Conservation (phyloP, 1,139 yeast genomes). For the Yamadazyma spencermartinsiae region DNA sequence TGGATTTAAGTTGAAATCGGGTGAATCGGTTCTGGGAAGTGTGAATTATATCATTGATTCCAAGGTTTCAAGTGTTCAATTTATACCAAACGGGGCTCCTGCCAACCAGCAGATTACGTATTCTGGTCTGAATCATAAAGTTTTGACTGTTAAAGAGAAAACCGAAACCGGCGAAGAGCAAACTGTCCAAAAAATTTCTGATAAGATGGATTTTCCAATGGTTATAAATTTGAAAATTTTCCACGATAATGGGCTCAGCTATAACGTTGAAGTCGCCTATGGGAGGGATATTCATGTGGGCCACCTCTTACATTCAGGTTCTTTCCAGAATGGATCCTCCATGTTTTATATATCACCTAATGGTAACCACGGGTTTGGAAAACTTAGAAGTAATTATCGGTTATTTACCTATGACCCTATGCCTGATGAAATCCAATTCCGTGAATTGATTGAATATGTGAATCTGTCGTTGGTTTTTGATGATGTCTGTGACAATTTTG, state of each 20-base stretch:
- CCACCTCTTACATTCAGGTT: slow-evolving; percentile 6
- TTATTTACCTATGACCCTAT: slow-evolving; percentile 22
- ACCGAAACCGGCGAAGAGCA: background rate
- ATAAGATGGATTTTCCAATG: slow-evolving; percentile 7
- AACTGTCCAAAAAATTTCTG: background rate
- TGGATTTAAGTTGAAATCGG: slow-evolving; percentile 35
- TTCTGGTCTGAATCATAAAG: slow-evolving; percentile 1
- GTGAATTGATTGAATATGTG: slow-evolving; percentile 42
- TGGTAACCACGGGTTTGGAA: slow-evolving; percentile 56
- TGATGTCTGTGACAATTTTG: slow-evolving; percentile 7
- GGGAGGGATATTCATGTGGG: background rate
- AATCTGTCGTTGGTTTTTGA: slow-evolving; percentile 39
- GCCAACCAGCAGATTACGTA: slow-evolving; percentile 5
- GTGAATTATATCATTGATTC: slow-evolving; percentile 26
- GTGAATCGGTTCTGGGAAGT: slow-evolving; percentile 27
- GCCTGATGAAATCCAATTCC: slow-evolving; percentile 27
- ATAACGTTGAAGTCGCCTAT: slow-evolving; percentile 8
- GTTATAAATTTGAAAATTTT: slow-evolving; percentile 12
- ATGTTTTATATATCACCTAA: slow-evolving; percentile 40
- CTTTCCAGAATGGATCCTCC: slow-evolving; percentile 49
- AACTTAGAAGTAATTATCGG: slow-evolving; percentile 38
- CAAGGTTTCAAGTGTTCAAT: slow-evolving; percentile 12
- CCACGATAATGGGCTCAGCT: slow-evolving; percentile 17
- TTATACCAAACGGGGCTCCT: slow-evolving; percentile 1
- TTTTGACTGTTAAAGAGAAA: background rate